Conservation (phyloP, 2,329 filamentous ascomycete species). For the Fusarium foetens region DNA sequence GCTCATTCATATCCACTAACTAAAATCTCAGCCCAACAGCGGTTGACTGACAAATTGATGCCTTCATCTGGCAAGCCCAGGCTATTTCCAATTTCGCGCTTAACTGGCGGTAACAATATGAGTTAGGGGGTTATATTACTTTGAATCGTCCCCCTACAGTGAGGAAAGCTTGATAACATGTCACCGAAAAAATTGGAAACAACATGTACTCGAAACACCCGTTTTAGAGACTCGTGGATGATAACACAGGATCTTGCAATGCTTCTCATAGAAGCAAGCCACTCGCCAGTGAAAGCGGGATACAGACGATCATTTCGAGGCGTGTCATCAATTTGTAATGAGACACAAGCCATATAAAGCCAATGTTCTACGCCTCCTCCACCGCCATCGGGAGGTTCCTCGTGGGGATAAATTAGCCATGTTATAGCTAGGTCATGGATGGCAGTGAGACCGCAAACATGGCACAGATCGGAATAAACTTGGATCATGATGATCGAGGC, state of each 20-base stretch:
- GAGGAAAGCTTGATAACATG: conserved; percentile 7
- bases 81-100: conserved; percentile 26
- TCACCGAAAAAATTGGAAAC: neutral
- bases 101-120: conserved; percentile 35
- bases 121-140: conserved; percentile 26
- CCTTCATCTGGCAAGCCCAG: conserved; percentile 28
- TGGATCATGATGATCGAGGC: conserved; percentile 1
- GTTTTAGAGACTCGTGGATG: conserved; percentile 1
- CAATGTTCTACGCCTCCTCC: conserved; percentile 21
- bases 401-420: conserved; percentile 5
- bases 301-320: neutral
- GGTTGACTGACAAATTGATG: conserved; percentile 24
- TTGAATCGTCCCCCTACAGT: conserved; percentile 8
- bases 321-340: neutral
- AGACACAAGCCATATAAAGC: neutral
- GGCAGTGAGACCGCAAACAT: conserved; percentile 21
- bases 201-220: conserved; percentile 2
- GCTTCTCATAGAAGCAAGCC: neutral
- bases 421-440: neutral
- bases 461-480: conserved; percentile 9
- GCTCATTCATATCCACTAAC: conserved; percentile 29
- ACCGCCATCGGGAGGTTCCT: conserved; percentile 21
- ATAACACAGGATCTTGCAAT: neutral
- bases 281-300: neutral
- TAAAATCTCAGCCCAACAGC: conserved; percentile 32